These are phyloP conservation scores for Xerocomus nothofagi DNA, from an alignment of 1,284 basidiomycete species.

Conservation along the genomic window DNA sequence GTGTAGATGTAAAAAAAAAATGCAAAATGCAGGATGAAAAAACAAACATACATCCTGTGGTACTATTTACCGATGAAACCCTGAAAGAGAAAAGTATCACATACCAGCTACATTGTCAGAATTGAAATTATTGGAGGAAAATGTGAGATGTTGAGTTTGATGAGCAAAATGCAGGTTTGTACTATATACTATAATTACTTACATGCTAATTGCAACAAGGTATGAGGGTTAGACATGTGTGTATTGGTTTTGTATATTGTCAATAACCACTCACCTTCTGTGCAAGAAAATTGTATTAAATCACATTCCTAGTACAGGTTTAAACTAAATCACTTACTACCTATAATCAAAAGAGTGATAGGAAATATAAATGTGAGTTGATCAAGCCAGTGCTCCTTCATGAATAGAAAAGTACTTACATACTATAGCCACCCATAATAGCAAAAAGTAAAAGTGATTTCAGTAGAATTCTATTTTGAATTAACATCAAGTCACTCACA, in stretches of 20 bases:
- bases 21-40: too few species aligned
- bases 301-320: neutral
- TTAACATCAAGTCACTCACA: too few species aligned
- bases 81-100: neutral
- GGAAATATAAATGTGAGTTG: too few species aligned
- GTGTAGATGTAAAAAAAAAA: neutral
- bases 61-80: accelerated
- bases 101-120: neutral
- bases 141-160: neutral
- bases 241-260: too few species aligned
- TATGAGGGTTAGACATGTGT: too few species aligned
- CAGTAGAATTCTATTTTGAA: too few species aligned
- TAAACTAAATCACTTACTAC: neutral
- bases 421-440: neutral
- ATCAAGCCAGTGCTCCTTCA: too few species aligned
- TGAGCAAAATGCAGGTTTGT: neutral
- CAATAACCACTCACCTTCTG: too few species aligned
- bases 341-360: neutral
- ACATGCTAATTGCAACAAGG: neutral
- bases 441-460: too few species aligned
- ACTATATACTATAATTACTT: neutral
- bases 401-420: too few species aligned
- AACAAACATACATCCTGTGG: neutral
- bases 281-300: neutral
- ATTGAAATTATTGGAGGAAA: neutral